A percentile compares a stretch with the other conserved stretches of the same genome.
phyloP scores from a whole-genome alignment of 495 filamentous ascomycete genomes.

The Symbiotaphrina buchneri region DNA sequence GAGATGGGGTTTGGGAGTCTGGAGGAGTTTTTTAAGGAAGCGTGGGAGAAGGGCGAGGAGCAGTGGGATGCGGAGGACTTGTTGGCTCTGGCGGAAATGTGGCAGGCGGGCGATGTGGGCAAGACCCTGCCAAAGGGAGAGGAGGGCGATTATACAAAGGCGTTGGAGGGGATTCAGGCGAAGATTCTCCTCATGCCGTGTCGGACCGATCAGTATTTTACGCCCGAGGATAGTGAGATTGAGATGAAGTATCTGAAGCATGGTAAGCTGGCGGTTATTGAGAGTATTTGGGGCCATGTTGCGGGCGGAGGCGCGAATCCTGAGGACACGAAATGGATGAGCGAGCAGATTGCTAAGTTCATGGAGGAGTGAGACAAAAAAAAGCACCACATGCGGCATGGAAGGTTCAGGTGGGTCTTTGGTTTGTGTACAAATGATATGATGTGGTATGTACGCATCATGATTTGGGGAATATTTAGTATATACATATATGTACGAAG shows the following conservation, averaged over 20 bases:
- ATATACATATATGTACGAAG: too few relatives aligned
- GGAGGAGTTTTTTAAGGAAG: constrained; percentile 14
- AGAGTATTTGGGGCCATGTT: too few relatives aligned
- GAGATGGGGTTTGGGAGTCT: constrained; percentile 14
- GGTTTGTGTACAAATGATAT: too few relatives aligned
- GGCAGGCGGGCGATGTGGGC: constrained; percentile 22
- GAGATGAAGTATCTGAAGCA: constrained; percentile 19
- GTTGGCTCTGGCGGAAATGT: constrained; percentile 17
- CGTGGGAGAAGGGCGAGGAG: constrained; percentile 10
- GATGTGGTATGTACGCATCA: too few relatives aligned
- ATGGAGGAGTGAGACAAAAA: too few relatives aligned
- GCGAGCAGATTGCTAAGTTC: too few relatives aligned
- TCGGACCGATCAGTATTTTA: constrained; percentile 23
- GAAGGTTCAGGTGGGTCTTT: too few relatives aligned
- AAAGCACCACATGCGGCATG: too few relatives aligned
- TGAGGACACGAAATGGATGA: too few relatives aligned
- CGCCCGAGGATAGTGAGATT: constrained; percentile 16
- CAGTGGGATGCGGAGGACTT: constrained; percentile 21
- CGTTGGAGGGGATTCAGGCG: constrained; percentile 16
- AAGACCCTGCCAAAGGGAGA: constrained; percentile 9
- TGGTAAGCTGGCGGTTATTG: too few relatives aligned
- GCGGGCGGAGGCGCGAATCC: too few relatives aligned
- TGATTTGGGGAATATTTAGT: too few relatives aligned
- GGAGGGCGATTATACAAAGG: constrained; percentile 14
- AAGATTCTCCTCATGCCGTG: constrained; percentile 20